Evolutionary conservation across 2,329 filamentous ascomycete species (phyloP).

Genomic region (Tolypocladium endophyticum): DNA sequence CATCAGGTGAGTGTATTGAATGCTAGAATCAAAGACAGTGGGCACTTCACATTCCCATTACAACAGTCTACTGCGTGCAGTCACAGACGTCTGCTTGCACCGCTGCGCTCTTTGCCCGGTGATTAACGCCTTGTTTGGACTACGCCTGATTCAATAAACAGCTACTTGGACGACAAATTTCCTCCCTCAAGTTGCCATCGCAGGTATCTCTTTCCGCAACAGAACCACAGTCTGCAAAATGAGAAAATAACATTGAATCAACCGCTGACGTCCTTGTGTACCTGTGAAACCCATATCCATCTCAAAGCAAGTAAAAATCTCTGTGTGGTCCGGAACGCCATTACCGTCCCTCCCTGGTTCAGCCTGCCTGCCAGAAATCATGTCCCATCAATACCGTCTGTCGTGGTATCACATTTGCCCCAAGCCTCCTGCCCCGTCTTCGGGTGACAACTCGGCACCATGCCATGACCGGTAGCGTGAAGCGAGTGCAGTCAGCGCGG

Average conservation of each 20-base stretch:
- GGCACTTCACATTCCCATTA: neutral
- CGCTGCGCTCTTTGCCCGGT: neutral
- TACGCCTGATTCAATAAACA: neutral
- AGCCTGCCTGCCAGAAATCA: neutral
- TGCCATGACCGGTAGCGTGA: neutral
- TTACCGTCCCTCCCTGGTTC: neutral
- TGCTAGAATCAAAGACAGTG: neutral
- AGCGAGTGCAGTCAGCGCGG: neutral
- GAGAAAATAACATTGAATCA: neutral
- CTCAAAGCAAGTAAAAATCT: constrained; percentile 1
- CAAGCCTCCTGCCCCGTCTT: neutral
- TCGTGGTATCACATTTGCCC: neutral
- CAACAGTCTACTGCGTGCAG: neutral
- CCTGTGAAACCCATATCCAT: neutral
- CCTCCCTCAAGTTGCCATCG: neutral
- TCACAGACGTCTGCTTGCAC: neutral
- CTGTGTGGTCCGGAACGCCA: constrained; percentile 3
- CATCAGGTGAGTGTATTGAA: neutral
- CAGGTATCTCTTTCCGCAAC: neutral
- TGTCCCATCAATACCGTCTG: constrained; percentile 1
- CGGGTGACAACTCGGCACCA: neutral
- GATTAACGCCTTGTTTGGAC: neutral
- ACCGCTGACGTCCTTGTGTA: neutral
- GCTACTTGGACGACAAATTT: neutral
- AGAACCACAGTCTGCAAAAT: neutral